Conservation (phyloP, 208 protist species). For the Sergeia podlipaevii region DNA sequence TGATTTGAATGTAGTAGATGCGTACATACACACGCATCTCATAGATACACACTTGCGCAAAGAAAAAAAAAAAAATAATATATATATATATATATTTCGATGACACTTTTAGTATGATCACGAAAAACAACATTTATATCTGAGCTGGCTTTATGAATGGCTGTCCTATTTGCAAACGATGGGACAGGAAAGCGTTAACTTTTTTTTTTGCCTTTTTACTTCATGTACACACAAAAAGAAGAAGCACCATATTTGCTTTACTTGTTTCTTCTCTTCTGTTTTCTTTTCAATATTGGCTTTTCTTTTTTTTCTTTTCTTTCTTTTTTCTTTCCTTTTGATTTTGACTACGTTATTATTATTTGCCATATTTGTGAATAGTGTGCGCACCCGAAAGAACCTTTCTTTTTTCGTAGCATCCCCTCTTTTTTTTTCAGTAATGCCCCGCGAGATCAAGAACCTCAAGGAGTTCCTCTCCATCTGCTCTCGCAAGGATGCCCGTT, state of each 20-base stretch:
- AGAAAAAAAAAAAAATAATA: too few relatives aligned
- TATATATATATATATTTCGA: too few relatives aligned
- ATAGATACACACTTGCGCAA: too few relatives aligned
- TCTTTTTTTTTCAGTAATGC: conserved; percentile 50
- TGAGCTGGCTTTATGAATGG: too few relatives aligned
- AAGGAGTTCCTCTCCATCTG: conserved; percentile 94
- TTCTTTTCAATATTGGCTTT: conserved; percentile 1
- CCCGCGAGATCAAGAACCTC: conserved; percentile 89
- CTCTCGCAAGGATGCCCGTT: conserved; percentile 89
- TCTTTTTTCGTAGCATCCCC: conserved; percentile 12
- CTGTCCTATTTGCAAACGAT: too few relatives aligned
- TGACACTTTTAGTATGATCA: too few relatives aligned
- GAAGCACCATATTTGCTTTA: neutral
- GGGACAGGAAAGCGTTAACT: too few relatives aligned
- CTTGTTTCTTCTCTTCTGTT: conserved; percentile 2
- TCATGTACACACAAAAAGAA: neutral
- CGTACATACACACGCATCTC: too few relatives aligned
- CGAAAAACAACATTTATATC: too few relatives aligned
- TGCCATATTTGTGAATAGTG: conserved; percentile 9
- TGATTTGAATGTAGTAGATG: too few relatives aligned
- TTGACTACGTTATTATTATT: conserved; percentile 4
- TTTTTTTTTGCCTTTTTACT: neutral
- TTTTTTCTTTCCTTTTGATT: conserved; percentile 4
- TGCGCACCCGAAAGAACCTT: neutral
- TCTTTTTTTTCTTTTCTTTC: conserved; percentile 7